These are phyloP conservation scores for Cordyceps cateniannulata DNA, from an alignment of 2,329 filamentous ascomycete species.

Conservation along the genomic window DNA sequence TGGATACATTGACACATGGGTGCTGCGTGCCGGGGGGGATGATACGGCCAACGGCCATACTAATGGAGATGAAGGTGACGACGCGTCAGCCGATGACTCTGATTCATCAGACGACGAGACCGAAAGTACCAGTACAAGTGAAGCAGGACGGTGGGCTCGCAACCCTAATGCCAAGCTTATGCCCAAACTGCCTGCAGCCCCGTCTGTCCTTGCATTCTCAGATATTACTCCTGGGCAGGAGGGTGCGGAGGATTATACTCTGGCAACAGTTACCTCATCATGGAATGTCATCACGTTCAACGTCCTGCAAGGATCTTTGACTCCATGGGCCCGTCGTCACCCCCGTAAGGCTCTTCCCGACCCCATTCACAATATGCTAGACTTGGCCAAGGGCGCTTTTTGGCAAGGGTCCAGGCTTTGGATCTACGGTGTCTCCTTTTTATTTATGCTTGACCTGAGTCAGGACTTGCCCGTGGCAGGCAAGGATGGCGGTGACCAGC, in stretches of 20 bases:
- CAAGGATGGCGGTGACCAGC: constrained; percentile 21
- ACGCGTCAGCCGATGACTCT: constrained; percentile 32
- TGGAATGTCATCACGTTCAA: constrained; percentile 72
- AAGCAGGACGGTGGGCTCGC: constrained; percentile 64
- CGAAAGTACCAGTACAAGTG: constrained; percentile 29
- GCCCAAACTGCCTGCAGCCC: constrained; percentile 58
- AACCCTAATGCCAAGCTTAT: constrained; percentile 66
- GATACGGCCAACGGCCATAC: constrained; percentile 25
- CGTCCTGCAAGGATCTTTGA: constrained; percentile 67
- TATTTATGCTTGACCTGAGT: constrained; percentile 87
- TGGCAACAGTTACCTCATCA: constrained; percentile 48
- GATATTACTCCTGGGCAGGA: constrained; percentile 35
- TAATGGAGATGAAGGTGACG: constrained; percentile 26
- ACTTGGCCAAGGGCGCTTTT: constrained; percentile 74
- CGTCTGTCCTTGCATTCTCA: constrained; percentile 64
- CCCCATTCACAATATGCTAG: constrained; percentile 66
- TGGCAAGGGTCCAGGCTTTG: constrained; percentile 79
- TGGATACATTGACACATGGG: constrained; percentile 83
- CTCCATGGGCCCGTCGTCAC: constrained; percentile 81
- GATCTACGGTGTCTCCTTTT: constrained; percentile 79
- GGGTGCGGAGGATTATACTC: constrained; percentile 37
- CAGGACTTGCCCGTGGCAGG: constrained; percentile 51
- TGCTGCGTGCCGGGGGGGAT: constrained; percentile 46
- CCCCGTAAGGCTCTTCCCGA: constrained; percentile 66
- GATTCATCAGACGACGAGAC: constrained; percentile 40